Percentiles rank a stretch among this genome's conserved stretches.
Evolutionary conservation across 2,329 filamentous ascomycete genomes (phyloP).

Genomic region (Ampelomyces quisqualis): DNA sequence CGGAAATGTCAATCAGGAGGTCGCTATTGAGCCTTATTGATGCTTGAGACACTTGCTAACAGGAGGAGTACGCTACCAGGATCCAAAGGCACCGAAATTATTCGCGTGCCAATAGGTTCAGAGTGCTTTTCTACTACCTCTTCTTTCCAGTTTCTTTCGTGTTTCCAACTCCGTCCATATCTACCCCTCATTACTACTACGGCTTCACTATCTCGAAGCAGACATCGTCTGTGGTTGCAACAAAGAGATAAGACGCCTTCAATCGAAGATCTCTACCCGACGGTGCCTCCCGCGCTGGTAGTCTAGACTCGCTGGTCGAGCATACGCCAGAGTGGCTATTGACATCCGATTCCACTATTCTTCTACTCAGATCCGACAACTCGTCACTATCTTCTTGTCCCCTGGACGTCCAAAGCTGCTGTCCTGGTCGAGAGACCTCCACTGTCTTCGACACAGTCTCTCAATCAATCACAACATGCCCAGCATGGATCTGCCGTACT

Average conservation of each 20-base stretch:
- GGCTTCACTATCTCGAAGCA: not conserved
- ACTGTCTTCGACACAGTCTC: not conserved
- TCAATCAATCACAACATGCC: slow-evolving; percentile 3
- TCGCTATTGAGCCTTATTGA: slow-evolving; percentile 31
- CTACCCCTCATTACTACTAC: not conserved
- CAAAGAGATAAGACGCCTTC: not conserved
- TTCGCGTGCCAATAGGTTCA: too few species aligned
- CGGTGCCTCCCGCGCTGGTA: not conserved
- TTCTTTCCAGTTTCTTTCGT: slow-evolving; percentile 1
- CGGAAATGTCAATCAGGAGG: slow-evolving; percentile 11
- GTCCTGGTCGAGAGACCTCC: not conserved
- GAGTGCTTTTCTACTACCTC: slow-evolving; percentile 1
- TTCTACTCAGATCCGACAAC: too few species aligned
- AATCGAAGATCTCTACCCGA: not conserved
- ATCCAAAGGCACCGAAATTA: slow-evolving; percentile 1
- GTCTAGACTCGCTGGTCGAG: slow-evolving; percentile 4
- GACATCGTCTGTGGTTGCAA: not conserved
- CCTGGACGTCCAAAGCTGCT: too few species aligned
- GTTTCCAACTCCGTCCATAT: not conserved
- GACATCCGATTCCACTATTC: too few species aligned
- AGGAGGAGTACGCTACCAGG: not conserved
- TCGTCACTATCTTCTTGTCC: too few species aligned
- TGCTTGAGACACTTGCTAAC: slow-evolving; percentile 20
- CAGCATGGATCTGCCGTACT: slow-evolving; percentile 20
- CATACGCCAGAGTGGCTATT: too few species aligned